Base-by-base conservation (phyloP, 441 rosid genomes). In the Bocquillonia castaneifolia region DNA sequence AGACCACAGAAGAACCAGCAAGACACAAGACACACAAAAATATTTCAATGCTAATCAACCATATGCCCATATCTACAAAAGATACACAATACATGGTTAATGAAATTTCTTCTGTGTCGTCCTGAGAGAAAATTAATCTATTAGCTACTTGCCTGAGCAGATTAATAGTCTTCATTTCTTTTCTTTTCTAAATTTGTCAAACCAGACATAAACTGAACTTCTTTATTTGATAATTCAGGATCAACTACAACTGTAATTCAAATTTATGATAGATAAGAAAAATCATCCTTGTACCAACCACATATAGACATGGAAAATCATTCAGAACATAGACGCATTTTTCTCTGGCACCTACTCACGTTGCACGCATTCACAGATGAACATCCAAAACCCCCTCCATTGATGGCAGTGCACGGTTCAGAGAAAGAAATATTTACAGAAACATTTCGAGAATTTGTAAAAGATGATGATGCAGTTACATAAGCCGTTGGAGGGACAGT, bases 321-420 rank as follows among this genome's bases (percentile, higher is more conserved):
- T 26, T 59, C 57, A 29, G 10, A 64, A 32, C 47, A 70, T 54
- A 25, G 45, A 62, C 56, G 45, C n/a, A 64, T 51, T 68, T n/a
- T 67, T 65, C 62, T 52, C 13, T 53, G 64, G 44, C 82, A 84
- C 85, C 75, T 77, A 93, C 99, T 93, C 92, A 93, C 97, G 72
- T 89, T 90, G 82, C 97, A 93, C 66, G 86, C 74, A 73, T 87
- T 83, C 67, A 78, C 83, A 44, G 97, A 88, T 72, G 92, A 82
- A 78, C 99, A 93, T 48, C 79, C 34, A 58, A 93, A 93, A 76
- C 97, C 92, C 78, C 91, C 89, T 70, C 87, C 80, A 51, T 83
- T n/a, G n/a, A n/a, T n/a, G n/a, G n/a, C 83, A 66, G 64, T 47
- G 76, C 97, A 93, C 67, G 95, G 88, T 73, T 93, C 93, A 20